phyloP scores from a whole-genome alignment of 345 rosid species.

The Adansonia digitata region DNA sequence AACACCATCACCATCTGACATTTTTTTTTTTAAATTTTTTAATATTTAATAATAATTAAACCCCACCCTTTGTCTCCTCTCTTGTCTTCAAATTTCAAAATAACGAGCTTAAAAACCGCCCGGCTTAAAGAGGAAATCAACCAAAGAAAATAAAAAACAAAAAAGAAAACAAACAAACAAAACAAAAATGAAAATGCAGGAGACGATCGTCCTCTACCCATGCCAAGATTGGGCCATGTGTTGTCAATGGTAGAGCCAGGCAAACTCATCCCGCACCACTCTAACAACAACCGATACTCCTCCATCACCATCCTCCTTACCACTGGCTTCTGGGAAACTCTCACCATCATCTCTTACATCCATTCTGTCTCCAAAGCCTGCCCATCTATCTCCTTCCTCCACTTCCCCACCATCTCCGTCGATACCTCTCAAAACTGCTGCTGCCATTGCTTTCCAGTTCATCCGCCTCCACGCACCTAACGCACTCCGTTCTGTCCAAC shows the following conservation, averaged over 20 bases:
- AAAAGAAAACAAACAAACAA: not conserved
- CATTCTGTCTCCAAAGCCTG: slow-evolving; percentile 13
- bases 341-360: slow-evolving; percentile 5
- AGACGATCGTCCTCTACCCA: slow-evolving; percentile 28
- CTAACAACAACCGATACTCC: slow-evolving; percentile 12
- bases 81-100: no score
- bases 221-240: slow-evolving; percentile 28
- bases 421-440: not conserved
- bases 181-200: no score
- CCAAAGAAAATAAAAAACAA: no score
- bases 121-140: no score
- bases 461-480: slow-evolving; percentile 19
- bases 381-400: slow-evolving; percentile 31
- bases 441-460: slow-evolving; percentile 15
- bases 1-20: no score
- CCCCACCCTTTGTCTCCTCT: no score
- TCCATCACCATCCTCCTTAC: slow-evolving; percentile 14
- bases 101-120: no score
- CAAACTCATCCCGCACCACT: slow-evolving; percentile 20
- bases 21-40: no score
- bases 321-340: slow-evolving; percentile 6
- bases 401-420: slow-evolving; percentile 21
- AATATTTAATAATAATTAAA: no score
- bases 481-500: slow-evolving; percentile 16
- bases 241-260: slow-evolving; percentile 33